These are phyloP conservation scores for Sindora glabra DNA, from an alignment of 306 rosid genomes.

Conservation along the genomic window DNA sequence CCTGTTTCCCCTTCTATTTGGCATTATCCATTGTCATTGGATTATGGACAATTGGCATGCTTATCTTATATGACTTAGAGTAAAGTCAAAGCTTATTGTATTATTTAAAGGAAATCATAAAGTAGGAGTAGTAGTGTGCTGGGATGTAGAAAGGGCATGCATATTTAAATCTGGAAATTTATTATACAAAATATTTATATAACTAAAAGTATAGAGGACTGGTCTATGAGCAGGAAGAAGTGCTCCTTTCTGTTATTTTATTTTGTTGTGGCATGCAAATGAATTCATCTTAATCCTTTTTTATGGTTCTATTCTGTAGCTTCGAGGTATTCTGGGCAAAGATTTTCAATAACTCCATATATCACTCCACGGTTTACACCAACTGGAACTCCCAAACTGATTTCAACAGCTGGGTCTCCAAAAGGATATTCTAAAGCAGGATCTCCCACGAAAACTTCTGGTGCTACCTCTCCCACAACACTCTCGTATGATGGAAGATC, in stretches of 20 bases:
- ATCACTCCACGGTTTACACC: slow-evolving; percentile 92
- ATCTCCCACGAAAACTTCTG: slow-evolving; percentile 60
- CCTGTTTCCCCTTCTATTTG: not conserved
- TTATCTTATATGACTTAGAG: not conserved
- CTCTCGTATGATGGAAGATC: slow-evolving; percentile 51
- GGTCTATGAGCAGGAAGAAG: slow-evolving; percentile 3
- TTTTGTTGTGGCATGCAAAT: not conserved
- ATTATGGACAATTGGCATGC: not conserved
- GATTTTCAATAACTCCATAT: slow-evolving; percentile 72
- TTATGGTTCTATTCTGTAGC: slow-evolving; percentile 28
- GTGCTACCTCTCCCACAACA: slow-evolving; percentile 75
- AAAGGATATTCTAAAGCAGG: slow-evolving; percentile 57
- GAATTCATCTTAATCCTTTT: not conserved
- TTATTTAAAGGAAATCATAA: not conserved
- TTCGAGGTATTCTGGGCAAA: slow-evolving; percentile 46
- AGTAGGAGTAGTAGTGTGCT: not conserved
- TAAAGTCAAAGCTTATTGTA: not conserved
- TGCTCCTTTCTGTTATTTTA: not conserved
- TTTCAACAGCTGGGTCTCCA: slow-evolving; percentile 78
- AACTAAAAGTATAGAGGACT: not conserved
- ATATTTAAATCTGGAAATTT: not conserved
- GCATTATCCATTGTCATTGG: not conserved
- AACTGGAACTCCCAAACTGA: slow-evolving; percentile 76
- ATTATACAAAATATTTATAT: not conserved
- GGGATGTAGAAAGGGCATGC: not conserved